These are phyloP conservation scores for Cicer arietinum DNA, from an alignment of 306 rosid genomes.

Conservation along the genomic window DNA sequence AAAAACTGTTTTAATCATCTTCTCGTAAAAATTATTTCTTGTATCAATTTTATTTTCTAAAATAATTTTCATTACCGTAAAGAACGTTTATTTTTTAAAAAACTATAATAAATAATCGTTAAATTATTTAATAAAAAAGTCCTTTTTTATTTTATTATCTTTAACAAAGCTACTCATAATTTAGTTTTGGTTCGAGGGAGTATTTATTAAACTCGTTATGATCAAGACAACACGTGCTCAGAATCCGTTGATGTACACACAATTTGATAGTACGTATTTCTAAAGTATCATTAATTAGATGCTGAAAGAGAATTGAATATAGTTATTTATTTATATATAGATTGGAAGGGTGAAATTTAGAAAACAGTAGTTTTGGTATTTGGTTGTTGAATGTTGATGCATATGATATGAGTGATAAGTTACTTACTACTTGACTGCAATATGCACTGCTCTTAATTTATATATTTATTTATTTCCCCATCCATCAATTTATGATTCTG, in stretches of 20 bases:
- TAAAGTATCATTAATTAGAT: neutral
- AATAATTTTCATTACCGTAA: no score
- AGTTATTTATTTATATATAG: no score
- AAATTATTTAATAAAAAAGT: no score
- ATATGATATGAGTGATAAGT: constrained; percentile 39
- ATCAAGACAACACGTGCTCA: constrained; percentile 42
- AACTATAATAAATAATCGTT: no score
- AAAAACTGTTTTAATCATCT: no score
- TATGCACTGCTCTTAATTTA: constrained; percentile 41
- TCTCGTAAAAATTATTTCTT: no score
- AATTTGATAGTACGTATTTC: constrained; percentile 15
- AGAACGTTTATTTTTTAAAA: no score
- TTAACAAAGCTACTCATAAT: no score
- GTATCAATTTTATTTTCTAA: no score
- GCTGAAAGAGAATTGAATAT: no score
- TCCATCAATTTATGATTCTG: constrained; percentile 51
- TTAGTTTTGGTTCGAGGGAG: no score
- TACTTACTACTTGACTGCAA: constrained; percentile 42
- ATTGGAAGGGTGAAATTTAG: constrained; percentile 7
- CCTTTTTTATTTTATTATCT: no score
- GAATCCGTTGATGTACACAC: constrained; percentile 40
- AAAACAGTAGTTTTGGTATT: constrained; percentile 26
- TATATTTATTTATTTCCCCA: constrained; percentile 33
- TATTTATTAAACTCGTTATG: neutral
- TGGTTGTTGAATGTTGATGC: neutral